Percentiles rank a stretch among this genome's conserved stretches.
phyloP scores from a whole-genome alignment of 1,139 yeast species.

The Scheffersomyces cryptocercus region DNA sequence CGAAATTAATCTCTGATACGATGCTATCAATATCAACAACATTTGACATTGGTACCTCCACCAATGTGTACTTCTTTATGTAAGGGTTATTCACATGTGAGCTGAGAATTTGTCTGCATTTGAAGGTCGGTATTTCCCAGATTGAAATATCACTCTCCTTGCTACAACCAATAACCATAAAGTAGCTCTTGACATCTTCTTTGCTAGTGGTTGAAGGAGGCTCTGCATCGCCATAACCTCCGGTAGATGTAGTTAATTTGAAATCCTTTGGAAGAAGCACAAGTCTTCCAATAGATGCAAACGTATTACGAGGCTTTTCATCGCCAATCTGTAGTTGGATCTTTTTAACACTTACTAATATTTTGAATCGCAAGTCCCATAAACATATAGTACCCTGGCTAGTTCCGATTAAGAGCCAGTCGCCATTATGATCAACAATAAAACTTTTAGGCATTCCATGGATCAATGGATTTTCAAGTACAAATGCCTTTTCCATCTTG shows the following conservation, averaged over 20 bases:
- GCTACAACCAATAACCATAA: conserved; percentile 69
- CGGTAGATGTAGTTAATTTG: conserved; percentile 2
- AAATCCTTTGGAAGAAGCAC: conserved; percentile 40
- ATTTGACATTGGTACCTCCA: conserved; percentile 26
- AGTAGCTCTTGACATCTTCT: conserved; percentile 15
- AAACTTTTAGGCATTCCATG: conserved; percentile 70
- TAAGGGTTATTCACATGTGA: conserved; percentile 31
- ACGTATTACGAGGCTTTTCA: not conserved
- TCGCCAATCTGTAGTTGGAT: conserved; percentile 28
- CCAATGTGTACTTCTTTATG: conserved; percentile 34
- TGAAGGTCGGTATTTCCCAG: conserved; percentile 73
- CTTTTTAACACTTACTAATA: conserved; percentile 63
- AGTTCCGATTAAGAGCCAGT: conserved; percentile 77
- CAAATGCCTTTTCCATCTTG: conserved; percentile 48
- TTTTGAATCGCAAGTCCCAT: conserved; percentile 78
- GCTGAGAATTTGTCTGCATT: conserved; percentile 59
- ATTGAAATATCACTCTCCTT: conserved; percentile 60
- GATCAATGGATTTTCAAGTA: conserved; percentile 54
- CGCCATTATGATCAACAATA: conserved; percentile 50
- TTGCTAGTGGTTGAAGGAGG: no score
- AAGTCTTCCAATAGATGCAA: conserved; percentile 39
- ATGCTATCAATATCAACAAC: conserved; percentile 19
- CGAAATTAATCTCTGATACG: conserved; percentile 11
- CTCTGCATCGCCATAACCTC: no score
- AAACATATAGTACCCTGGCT: conserved; percentile 68